Conservation (phyloP, 441 rosid species). For the Arabidopsis lyrata region DNA sequence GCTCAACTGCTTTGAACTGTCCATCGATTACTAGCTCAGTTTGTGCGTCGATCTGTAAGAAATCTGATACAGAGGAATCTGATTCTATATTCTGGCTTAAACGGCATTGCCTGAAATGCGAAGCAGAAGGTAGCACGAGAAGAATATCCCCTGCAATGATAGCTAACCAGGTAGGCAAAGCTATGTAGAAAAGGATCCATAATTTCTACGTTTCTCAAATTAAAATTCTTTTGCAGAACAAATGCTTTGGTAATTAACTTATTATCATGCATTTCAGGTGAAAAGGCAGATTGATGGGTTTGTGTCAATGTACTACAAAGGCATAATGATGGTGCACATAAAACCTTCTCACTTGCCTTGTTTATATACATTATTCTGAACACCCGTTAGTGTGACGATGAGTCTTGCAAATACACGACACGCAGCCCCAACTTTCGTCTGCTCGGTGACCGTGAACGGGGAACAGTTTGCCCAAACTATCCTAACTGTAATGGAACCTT, state of each 20-base stretch:
- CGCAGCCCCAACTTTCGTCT: conserved; percentile 27
- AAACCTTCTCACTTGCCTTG: background rate
- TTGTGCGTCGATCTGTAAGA: background rate
- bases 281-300: too few relatives aligned
- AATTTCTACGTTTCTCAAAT: too few relatives aligned
- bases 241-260: too few relatives aligned
- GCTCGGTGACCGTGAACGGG: conserved; percentile 80
- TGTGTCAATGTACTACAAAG: background rate
- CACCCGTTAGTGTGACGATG: conserved; percentile 80
- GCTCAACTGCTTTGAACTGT: background rate
- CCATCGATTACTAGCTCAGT: background rate
- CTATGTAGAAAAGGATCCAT: too few relatives aligned
- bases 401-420: conserved; percentile 80
- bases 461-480: conserved; percentile 91
- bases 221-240: too few relatives aligned
- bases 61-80: background rate
- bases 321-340: background rate
- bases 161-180: background rate
- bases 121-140: background rate
- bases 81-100: background rate
- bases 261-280: too few relatives aligned
- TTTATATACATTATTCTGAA: background rate
- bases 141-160: background rate
- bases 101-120: background rate
- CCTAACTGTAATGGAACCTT: conserved; percentile 88